A percentile compares a stretch with the other conserved stretches of the same genome.
Conservation (phyloP, 2,329 filamentous ascomycete genomes). For the Coniochaeta pulveracea region DNA sequence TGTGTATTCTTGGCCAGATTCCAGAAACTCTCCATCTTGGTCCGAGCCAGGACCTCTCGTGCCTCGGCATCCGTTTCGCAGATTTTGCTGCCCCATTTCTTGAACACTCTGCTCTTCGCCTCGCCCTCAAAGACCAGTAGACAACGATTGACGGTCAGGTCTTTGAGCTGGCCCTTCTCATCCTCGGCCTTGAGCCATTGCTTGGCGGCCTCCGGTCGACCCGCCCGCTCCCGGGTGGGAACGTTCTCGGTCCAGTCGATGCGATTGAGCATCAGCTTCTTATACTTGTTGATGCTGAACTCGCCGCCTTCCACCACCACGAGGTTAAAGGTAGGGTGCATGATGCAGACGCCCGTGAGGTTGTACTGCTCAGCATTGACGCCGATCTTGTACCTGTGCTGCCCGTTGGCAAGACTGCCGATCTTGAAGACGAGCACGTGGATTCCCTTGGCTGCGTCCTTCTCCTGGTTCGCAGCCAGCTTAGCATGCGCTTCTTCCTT, state of each 20-base stretch:
- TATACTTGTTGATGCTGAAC: slow-evolving; percentile 74
- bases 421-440: slow-evolving; percentile 83
- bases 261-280: slow-evolving; percentile 85
- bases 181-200: slow-evolving; percentile 74
- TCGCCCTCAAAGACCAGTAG: slow-evolving; percentile 85
- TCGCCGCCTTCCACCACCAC: slow-evolving; percentile 86
- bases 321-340: slow-evolving; percentile 81
- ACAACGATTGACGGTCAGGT: slow-evolving; percentile 74
- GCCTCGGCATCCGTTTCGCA: slow-evolving; percentile 89
- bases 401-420: slow-evolving; percentile 77
- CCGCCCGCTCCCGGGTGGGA: slow-evolving; percentile 50
- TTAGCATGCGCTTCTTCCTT: slow-evolving; percentile 85
- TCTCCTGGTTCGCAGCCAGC: slow-evolving; percentile 68
- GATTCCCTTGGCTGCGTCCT: slow-evolving; percentile 79
- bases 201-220: slow-evolving; percentile 50
- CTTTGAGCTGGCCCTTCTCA: slow-evolving; percentile 66
- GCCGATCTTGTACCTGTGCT: slow-evolving; percentile 86
- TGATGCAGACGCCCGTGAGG: slow-evolving; percentile 81
- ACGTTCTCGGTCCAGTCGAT: slow-evolving; percentile 92
- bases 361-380: slow-evolving; percentile 84
- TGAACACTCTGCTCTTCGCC: slow-evolving; percentile 67
- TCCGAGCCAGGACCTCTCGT: slow-evolving; percentile 63
- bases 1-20: slow-evolving; percentile 60
- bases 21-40: slow-evolving; percentile 96
- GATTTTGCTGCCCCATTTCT: slow-evolving; percentile 80